A percentile compares a stretch with the other conserved stretches of the same genome.
Evolutionary conservation across 2,329 filamentous ascomycete species (phyloP).

Genomic region (Ophiognomonia clavigignenti-juglandacearum): DNA sequence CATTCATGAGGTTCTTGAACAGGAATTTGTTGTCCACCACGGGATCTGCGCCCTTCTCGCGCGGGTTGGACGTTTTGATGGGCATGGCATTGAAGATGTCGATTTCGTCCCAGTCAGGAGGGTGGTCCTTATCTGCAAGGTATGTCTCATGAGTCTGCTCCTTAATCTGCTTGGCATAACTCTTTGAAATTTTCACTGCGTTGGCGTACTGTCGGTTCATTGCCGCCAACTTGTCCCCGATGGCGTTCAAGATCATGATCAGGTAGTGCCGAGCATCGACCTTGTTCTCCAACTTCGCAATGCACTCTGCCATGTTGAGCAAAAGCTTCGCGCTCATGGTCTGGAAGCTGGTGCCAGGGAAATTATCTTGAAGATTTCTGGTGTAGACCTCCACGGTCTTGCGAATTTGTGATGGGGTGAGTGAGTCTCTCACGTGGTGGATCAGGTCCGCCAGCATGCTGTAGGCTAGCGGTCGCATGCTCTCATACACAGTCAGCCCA

Average conservation of each 20-base stretch:
- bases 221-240: slow-evolving; percentile 94
- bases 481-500: slow-evolving; percentile 93
- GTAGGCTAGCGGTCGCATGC: slow-evolving; percentile 90
- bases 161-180: slow-evolving; percentile 66
- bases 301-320: slow-evolving; percentile 97
- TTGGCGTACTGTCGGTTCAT: slow-evolving; percentile 98
- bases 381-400: slow-evolving; percentile 97
- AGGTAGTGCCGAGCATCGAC: slow-evolving; percentile 91
- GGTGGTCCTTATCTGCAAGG: slow-evolving; percentile 72
- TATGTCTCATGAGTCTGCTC: slow-evolving; percentile 66
- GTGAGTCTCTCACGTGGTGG: slow-evolving; percentile 88
- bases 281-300: slow-evolving; percentile 89
- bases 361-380: slow-evolving; percentile 89
- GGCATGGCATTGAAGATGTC: slow-evolving; percentile 96
- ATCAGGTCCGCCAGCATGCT: slow-evolving; percentile 98
- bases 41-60: slow-evolving; percentile 83
- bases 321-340: slow-evolving; percentile 98
- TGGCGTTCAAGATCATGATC: slow-evolving; percentile 95
- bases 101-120: slow-evolving; percentile 94
- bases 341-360: slow-evolving; percentile 96
- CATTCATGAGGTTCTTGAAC: slow-evolving; percentile 94
- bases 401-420: slow-evolving; percentile 85
- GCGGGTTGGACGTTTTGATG: slow-evolving; percentile 89
- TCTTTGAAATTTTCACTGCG: slow-evolving; percentile 84
- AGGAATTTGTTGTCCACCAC: slow-evolving; percentile 97